Evolutionary conservation across 2,329 filamentous ascomycete genomes (phyloP).

Genomic region (Epichloe gansuensis): DNA sequence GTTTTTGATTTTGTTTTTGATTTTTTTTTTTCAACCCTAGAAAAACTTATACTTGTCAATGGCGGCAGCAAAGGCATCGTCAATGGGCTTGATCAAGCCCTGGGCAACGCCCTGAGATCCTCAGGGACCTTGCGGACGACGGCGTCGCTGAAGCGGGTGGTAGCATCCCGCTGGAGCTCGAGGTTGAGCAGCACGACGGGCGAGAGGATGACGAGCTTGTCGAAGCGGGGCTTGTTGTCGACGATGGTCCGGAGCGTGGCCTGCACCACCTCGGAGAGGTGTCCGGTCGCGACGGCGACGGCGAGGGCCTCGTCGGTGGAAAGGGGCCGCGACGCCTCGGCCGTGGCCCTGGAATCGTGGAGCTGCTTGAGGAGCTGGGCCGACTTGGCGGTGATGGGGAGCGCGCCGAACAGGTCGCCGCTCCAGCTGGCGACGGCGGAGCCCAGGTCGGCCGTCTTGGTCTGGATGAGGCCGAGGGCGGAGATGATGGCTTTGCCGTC

Average conservation of each 20-base stretch:
- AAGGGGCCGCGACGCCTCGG: constrained; percentile 25
- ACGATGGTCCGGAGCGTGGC: constrained; percentile 26
- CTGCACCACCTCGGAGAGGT: constrained; percentile 26
- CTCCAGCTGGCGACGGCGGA: constrained; percentile 24
- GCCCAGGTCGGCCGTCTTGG: constrained; percentile 22
- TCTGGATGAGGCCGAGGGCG: constrained; percentile 23
- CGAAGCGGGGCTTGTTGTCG: constrained; percentile 30
- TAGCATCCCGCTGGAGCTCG: constrained; percentile 26
- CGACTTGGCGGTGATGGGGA: constrained; percentile 29
- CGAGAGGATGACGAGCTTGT: constrained; percentile 28
- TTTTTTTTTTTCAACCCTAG: neutral
- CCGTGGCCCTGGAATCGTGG: constrained; percentile 24
- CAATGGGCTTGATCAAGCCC: constrained; percentile 25
- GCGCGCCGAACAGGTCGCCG: constrained; percentile 24
- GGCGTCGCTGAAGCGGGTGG: constrained; percentile 23
- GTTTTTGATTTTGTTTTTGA: no score
- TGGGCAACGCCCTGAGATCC: constrained; percentile 21
- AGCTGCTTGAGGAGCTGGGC: constrained; percentile 27
- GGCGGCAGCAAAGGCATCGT: constrained; percentile 25
- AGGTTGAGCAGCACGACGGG: constrained; percentile 32
- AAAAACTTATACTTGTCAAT: constrained; percentile 14
- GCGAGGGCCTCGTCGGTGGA: constrained; percentile 24
- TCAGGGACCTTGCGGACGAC: constrained; percentile 29
- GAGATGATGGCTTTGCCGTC: constrained; percentile 5
- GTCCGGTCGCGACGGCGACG: constrained; percentile 24